Percentiles rank a stretch among this genome's conserved stretches.
These are phyloP conservation scores for Xylariaceae sp. DNA, from an alignment of 2,329 filamentous ascomycete species.

Conservation along the genomic window DNA sequence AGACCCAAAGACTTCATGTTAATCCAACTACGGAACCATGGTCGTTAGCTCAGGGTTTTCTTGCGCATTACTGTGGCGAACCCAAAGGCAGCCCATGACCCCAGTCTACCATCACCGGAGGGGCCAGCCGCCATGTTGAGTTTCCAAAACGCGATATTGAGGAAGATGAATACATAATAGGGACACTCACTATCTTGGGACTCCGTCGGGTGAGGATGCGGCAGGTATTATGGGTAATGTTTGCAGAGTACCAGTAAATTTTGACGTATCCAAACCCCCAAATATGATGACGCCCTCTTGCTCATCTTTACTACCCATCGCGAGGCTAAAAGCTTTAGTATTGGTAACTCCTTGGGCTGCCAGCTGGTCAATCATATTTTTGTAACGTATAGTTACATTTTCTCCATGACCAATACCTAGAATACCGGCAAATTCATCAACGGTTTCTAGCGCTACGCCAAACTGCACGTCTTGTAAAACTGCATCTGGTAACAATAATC, in stretches of 20 bases:
- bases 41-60: slow-evolving; percentile 6
- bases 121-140: background rate
- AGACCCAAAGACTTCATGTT: slow-evolving; percentile 52
- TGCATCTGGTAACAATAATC: slow-evolving; percentile 33
- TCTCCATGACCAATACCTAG: slow-evolving; percentile 75
- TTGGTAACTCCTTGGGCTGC: slow-evolving; percentile 58
- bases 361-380: slow-evolving; percentile 59
- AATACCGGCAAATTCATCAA: slow-evolving; percentile 62
- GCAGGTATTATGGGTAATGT: slow-evolving; percentile 66
- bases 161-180: background rate
- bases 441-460: slow-evolving; percentile 62
- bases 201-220: slow-evolving; percentile 59
- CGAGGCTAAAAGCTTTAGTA: slow-evolving; percentile 69
- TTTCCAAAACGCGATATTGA: too few species aligned
- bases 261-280: slow-evolving; percentile 69
- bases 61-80: background rate
- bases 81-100: background rate
- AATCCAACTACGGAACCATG: slow-evolving; percentile 47
- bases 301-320: slow-evolving; percentile 65
- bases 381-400: slow-evolving; percentile 53
- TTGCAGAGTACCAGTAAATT: slow-evolving; percentile 65
- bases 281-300: slow-evolving; percentile 70
- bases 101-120: background rate
- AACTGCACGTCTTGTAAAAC: slow-evolving; percentile 64
- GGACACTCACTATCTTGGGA: slow-evolving; percentile 49